Conservation (phyloP, 495 filamentous ascomycete species). For the Sordaria brevicollis region DNA sequence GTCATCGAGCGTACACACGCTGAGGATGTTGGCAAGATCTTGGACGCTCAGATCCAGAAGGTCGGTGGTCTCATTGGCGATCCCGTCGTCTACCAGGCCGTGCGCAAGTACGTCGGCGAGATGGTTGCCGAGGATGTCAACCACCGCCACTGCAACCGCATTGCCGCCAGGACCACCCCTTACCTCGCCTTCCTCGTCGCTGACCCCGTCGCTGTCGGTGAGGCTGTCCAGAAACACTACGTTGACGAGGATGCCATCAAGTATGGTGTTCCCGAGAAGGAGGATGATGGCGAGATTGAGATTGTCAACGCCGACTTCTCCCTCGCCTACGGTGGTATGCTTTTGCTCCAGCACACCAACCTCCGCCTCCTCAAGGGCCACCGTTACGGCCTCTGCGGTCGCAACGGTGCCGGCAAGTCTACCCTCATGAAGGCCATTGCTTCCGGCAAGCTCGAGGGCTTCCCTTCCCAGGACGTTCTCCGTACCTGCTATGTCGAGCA, state of each 20-base stretch:
- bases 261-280: conserved; percentile 73
- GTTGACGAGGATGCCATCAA: conserved; percentile 76
- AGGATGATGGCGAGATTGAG: conserved; percentile 73
- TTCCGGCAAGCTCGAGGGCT: conserved; percentile 90
- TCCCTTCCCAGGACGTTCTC: conserved; percentile 81
- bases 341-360: conserved; percentile 93
- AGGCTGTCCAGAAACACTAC: conserved; percentile 58
- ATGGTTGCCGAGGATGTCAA: conserved; percentile 90
- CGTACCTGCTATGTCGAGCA: conserved; percentile 98
- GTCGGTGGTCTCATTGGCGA: conserved; percentile 52
- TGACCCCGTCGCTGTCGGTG: conserved; percentile 45
- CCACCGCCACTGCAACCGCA: conserved; percentile 64
- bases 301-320: conserved; percentile 99
- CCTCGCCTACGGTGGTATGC: conserved; percentile 95
- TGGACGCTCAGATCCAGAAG: conserved; percentile 66
- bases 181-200: conserved; percentile 67
- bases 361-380: conserved; percentile 90
- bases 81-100: conserved; percentile 54
- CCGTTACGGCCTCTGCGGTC: conserved; percentile 90
- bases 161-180: conserved; percentile 51
- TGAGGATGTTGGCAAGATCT: conserved; percentile 64
- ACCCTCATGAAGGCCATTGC: conserved; percentile 97
- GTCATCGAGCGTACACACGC: conserved; percentile 57
- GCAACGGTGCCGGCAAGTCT: conserved; percentile 96
- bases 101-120: conserved; percentile 63